phyloP scores from a whole-genome alignment of 495 filamentous ascomycete species.

The Penicillium pancosmium region DNA sequence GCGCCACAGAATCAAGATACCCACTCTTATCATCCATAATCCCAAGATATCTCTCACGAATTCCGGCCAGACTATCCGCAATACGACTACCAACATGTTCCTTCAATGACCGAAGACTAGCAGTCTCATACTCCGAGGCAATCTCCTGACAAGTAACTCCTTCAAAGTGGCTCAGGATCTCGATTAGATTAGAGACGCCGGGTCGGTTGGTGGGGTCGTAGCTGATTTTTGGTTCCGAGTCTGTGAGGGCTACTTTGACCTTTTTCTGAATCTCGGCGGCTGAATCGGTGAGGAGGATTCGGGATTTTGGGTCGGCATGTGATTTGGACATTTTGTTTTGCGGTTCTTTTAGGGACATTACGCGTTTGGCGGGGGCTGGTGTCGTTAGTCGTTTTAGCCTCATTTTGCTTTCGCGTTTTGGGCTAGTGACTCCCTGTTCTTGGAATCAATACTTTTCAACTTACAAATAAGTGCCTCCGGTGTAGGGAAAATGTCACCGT shows the following conservation, averaged over 20 bases:
- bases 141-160: slow-evolving; percentile 54
- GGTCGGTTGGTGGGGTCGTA: slow-evolving; percentile 74
- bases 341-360: slow-evolving; percentile 87
- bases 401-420: not conserved
- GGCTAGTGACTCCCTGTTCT: slow-evolving; percentile 13
- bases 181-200: slow-evolving; percentile 84
- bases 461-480: slow-evolving; percentile 80
- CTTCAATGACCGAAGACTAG: slow-evolving; percentile 68
- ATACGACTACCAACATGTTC: slow-evolving; percentile 59
- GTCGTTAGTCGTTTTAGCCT: not conserved
- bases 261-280: slow-evolving; percentile 63
- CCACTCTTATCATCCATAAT: slow-evolving; percentile 50
- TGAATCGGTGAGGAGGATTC: slow-evolving; percentile 80
- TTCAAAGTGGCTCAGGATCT: slow-evolving; percentile 70
- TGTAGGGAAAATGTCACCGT: slow-evolving; percentile 60
- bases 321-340: slow-evolving; percentile 92
- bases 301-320: slow-evolving; percentile 63
- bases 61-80: slow-evolving; percentile 50
- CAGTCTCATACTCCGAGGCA: slow-evolving; percentile 51
- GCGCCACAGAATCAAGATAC: slow-evolving; percentile 61
- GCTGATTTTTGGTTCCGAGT: slow-evolving; percentile 61
- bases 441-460: slow-evolving; percentile 11
- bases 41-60: slow-evolving; percentile 64
- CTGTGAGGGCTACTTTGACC: slow-evolving; percentile 75
- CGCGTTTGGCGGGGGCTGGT: slow-evolving; percentile 71